Evolutionary conservation across 306 rosid species (phyloP), one percentile per base, ranked within the genome.

Genomic region (Inga leiocalycina): DNA sequence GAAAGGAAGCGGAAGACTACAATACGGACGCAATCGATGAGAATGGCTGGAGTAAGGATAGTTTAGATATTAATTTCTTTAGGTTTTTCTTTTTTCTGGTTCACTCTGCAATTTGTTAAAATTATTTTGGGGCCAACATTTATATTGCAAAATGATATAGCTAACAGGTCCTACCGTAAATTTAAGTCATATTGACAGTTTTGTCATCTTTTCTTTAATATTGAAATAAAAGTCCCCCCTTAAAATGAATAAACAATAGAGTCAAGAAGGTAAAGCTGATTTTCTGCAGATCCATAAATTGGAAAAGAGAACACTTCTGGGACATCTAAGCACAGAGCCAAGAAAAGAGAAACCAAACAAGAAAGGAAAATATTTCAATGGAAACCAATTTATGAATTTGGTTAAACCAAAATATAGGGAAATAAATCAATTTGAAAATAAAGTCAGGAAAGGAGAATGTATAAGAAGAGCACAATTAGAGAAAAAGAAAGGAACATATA

Each of bases 51-150:
- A 32, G 56, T 56, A 64, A 76, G 35, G 73, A 77, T 71, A 66
- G 79, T 39, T 59, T 39, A 8, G 13, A 69, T 61, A 70, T 76
- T 66, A 10, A 84, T 48, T 57, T 85, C 77, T 43, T 74, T 65
- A 71, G 74, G 4, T 59, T 35, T 15, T 74, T 77, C 37, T 3
- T 76, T 76, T 79, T 44, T 56, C 13, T 24, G 35, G 17, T 62
- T 79, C 22, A 10, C 52, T 32, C 34, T 27, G 24, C 27, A 41
- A 39, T 16, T 54, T 51, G 57, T 51, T 37, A 65, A 54, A 76
- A 81, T 71, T 52, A 41, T 76, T 75, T 84, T 43, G 46, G 56
- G 71, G 32, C 22, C 16, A 70, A 5, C 32, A 80, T 65, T 77
- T 61, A 8, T 43, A 80, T 52, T 81, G 30, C 61, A 51, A 51